Percentiles rank a stretch among this genome's conserved stretches.
Evolutionary conservation across 768 basidiomycete genomes (phyloP).

Genomic region (Termitomyces sp.): DNA sequence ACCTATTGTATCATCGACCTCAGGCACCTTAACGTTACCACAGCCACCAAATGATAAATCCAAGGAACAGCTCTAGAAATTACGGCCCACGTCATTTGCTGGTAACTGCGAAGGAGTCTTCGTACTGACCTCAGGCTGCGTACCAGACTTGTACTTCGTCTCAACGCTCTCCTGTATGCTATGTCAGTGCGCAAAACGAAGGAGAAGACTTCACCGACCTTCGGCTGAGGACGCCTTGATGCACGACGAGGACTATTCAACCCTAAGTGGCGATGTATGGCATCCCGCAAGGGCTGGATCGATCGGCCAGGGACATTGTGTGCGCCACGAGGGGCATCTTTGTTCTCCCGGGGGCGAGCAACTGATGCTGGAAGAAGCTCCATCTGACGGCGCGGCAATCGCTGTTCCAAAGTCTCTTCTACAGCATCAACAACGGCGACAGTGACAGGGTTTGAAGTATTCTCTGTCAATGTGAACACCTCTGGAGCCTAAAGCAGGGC

Average conservation of each 20-base stretch:
- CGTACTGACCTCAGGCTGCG: background rate
- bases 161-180: too few relatives aligned
- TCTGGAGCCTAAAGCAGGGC: background rate
- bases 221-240: background rate
- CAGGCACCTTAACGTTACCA: too few relatives aligned
- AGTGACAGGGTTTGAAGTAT: background rate
- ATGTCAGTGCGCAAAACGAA: background rate
- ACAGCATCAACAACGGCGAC: background rate
- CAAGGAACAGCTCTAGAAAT: background rate
- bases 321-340: background rate
- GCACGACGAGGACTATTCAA: background rate
- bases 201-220: background rate
- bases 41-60: background rate
- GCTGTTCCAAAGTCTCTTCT: background rate
- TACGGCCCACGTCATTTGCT: background rate
- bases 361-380: background rate
- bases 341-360: background rate
- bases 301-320: background rate
- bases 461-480: background rate
- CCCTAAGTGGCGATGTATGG: background rate
- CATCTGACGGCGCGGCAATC: background rate
- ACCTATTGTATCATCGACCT: background rate
- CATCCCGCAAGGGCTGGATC: background rate
- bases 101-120: background rate
- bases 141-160: background rate